phyloP scores from a whole-genome alignment of 345 rosid genomes.

The Brassica cretica region DNA sequence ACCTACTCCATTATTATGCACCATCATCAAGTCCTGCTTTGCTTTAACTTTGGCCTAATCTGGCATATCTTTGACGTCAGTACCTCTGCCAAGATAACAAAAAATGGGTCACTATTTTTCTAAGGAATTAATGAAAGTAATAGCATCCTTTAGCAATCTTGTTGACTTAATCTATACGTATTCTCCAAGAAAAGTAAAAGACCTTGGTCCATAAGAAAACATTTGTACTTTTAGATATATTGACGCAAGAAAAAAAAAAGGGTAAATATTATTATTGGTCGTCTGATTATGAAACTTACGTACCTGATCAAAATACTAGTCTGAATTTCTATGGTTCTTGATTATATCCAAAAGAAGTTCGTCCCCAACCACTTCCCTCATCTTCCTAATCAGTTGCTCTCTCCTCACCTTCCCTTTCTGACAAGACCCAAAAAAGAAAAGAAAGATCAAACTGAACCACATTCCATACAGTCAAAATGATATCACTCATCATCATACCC shows the following conservation, averaged over 20 bases:
- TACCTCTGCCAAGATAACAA: slow-evolving; percentile 25
- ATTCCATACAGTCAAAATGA: not conserved
- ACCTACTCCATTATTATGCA: slow-evolving; percentile 27
- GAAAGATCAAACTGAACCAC: not conserved
- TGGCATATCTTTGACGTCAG: slow-evolving; percentile 5
- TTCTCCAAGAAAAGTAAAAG: slow-evolving; percentile 7
- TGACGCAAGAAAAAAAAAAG: not conserved
- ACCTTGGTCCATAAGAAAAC: slow-evolving; percentile 31
- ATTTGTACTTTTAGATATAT: not conserved
- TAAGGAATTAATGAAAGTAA: not conserved
- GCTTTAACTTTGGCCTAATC: not conserved
- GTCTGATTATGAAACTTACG: slow-evolving; percentile 10
- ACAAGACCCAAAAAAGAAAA: not conserved
- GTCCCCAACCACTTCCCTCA: slow-evolving; percentile 37
- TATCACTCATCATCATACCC: slow-evolving; percentile 37
- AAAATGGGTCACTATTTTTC: not conserved
- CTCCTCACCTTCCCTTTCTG: slow-evolving; percentile 37
- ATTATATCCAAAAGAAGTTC: slow-evolving; percentile 30
- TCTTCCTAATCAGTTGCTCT: slow-evolving; percentile 31
- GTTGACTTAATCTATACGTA: not conserved
- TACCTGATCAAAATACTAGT: not conserved
- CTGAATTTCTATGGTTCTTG: slow-evolving; percentile 21
- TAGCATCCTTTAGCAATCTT: slow-evolving; percentile 6
- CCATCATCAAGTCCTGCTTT: slow-evolving; percentile 1
- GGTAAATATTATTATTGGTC: slow-evolving; percentile 3